Base-by-base conservation (phyloP, 345 rosid species). In the Pelargonium nanum region DNA sequence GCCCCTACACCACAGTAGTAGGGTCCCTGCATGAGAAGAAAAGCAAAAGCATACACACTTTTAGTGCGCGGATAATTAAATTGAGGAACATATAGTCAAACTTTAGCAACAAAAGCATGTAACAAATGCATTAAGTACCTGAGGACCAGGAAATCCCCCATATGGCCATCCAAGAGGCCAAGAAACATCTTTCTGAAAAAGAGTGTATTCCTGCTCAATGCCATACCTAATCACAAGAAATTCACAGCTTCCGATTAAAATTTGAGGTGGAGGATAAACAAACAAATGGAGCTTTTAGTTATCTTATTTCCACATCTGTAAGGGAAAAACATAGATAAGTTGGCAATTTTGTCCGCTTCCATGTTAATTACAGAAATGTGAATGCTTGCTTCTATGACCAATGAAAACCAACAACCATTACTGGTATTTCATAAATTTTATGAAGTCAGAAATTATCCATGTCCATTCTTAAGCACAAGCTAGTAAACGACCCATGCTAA, bases 131-230 rank as follows among this genome's bases (percentile, higher is more conserved):
- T 19, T 16, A 19, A 4, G 20, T 67, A 86, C 93, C 84, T 85
- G 96, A 2, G 96, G 90, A 2, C 96, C 90, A 0, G 92, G 96
- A 69, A 56, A 88, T 40, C 92, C 96, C 0, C 92, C 92, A 9
- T 76, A 70, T 0, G 92, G 96, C 92, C 92, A 88, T 1, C 96
- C 96, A 0, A 88, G 52, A 0, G 92, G 92, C 92, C 96, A 88
- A 1, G 70, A 66, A 0, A 64, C 57, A 0, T 82, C 83, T 75
- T 85, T 85, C 55, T 83, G 88, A 0, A 88, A 77, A 9, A 88
- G 80, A 17, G 89, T 85, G 62, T 88, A 88, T 58, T 88, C 96
- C 58, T 88, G 92, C 72, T 88, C 96, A 24, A 88, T 88, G 4
- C 92, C 92, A 24, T 73, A 85, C 96, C 96, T 81, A n/a, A 16